Percentiles rank a stretch among this genome's conserved stretches.
These are phyloP conservation scores for Melampsora americana DNA, from an alignment of 1,284 basidiomycete genomes.

Conservation along the genomic window DNA sequence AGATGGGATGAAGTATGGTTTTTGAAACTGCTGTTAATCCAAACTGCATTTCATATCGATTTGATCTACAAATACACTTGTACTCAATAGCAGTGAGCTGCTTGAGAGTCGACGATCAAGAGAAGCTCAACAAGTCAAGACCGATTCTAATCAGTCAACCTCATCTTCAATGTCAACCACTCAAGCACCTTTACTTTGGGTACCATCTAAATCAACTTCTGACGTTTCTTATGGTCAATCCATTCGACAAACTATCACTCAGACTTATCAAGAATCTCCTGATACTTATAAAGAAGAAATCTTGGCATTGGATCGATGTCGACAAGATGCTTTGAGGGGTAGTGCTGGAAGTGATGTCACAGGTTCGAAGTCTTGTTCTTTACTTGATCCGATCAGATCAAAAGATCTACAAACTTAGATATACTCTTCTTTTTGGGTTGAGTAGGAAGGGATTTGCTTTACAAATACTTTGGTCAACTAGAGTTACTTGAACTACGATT, in stretches of 20 bases:
- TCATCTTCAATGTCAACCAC: constrained; percentile 30
- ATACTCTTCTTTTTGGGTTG: constrained; percentile 8
- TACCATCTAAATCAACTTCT: constrained; percentile 60
- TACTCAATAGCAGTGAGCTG: too few relatives aligned
- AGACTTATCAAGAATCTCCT: constrained; percentile 89
- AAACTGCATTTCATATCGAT: too few relatives aligned
- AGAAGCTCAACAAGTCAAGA: too few relatives aligned
- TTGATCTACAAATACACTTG: too few relatives aligned
- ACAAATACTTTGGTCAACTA: constrained; percentile 99
- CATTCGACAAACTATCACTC: constrained; percentile 77
- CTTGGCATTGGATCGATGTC: constrained; percentile 75
- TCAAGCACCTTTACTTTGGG: constrained; percentile 57
- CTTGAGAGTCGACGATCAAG: not conserved
- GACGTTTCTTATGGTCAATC: constrained; percentile 84
- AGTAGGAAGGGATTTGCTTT: constrained; percentile 81
- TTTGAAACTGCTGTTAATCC: too few relatives aligned
- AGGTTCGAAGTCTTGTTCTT: constrained; percentile 60
- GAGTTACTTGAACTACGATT: constrained; percentile 95
- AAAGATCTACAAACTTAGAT: too few relatives aligned
- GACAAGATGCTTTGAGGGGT: constrained; percentile 91
- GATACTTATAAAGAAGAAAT: constrained; percentile 82
- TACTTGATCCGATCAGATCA: not conserved
- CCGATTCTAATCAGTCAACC: too few relatives aligned
- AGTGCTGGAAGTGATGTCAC: constrained; percentile 86
- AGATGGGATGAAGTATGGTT: too few relatives aligned